Base-by-base conservation (phyloP, 2,329 filamentous ascomycete genomes). In the Trichoderma semiorbis region DNA sequence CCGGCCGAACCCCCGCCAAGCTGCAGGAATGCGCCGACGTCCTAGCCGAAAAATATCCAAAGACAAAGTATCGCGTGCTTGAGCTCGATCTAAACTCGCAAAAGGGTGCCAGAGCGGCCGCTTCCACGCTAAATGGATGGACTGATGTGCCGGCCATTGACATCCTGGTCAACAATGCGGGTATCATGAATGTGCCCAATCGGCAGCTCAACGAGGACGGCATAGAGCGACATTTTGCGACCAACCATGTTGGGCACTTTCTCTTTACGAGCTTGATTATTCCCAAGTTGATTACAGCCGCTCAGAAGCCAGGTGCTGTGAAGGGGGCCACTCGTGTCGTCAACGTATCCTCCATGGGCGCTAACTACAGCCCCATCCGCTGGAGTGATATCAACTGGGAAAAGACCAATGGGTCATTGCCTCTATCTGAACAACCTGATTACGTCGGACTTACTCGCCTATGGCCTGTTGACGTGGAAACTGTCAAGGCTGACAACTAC, bases 131-230 rank as follows among this genome's bases (percentile, higher is more conserved):
- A 21, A 69, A 69, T 4, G 39, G 57, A 14, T 69, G 67, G 67
- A 16, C 28, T 21, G 67, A 62, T 7, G 14, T 69, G 16, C 57
- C 57, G 0, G 57, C 67, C 12, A 70, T 70, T 18, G 68, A 70
- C 50, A 70, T 70, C 32, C 47, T 70, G 12, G 58, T 70, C 18
- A 70, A 70, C 60, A 70, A 70, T 16, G 68, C 68, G 21, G 68
- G 68, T 21, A 64, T 70, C 32, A 64, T 64, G 60, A 64, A 43
- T 2, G 32, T 70, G 14, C 60, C 60, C 36, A 70, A 32, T 1
- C 68, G 43, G 7, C 58, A 63, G 55, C 50, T 70, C 43, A 63
- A 60, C 60, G 68, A 39, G 21, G 68, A 70, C 4, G 68, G 68
- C 32, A 39, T 63, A 5, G 68, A 70, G 34, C 32, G 32, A 5